Percentiles rank a stretch among this genome's conserved stretches.
These are phyloP conservation scores for Myriosclerotinia curreyana DNA, from an alignment of 2,329 filamentous ascomycete genomes.

Conservation along the genomic window DNA sequence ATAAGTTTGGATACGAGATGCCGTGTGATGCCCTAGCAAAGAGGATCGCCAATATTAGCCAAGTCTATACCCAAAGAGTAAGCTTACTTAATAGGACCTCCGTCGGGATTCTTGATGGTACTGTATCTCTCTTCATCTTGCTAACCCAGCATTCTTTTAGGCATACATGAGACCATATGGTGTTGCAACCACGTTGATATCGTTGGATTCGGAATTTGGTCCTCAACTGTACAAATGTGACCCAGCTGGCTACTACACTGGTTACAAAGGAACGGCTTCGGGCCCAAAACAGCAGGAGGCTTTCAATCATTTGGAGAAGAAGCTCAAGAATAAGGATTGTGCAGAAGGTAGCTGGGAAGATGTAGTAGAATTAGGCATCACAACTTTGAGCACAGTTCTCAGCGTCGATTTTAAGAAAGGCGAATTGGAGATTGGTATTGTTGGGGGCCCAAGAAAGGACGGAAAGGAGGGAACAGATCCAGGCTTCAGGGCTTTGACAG, in stretches of 20 bases:
- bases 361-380: slow-evolving; percentile 94
- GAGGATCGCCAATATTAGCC: slow-evolving; percentile 96
- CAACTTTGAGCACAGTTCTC: slow-evolving; percentile 89
- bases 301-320: slow-evolving; percentile 98
- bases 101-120: slow-evolving; percentile 36
- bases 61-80: slow-evolving; percentile 97
- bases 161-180: slow-evolving; percentile 98
- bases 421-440: slow-evolving; percentile 96
- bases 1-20: slow-evolving; percentile 99
- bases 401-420: slow-evolving; percentile 99
- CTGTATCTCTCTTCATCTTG: slow-evolving; percentile 23
- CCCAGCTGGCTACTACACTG: slow-evolving; percentile 94
- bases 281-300: slow-evolving; percentile 99
- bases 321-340: slow-evolving; percentile 97
- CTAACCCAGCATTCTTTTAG: slow-evolving; percentile 43
- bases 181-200: slow-evolving; percentile 92
- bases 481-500: slow-evolving; percentile 82
- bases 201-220: slow-evolving; percentile 85
- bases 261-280: slow-evolving; percentile 96
- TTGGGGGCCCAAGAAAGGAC: slow-evolving; percentile 79
- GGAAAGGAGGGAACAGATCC: slow-evolving; percentile 78
- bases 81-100: slow-evolving; percentile 39
- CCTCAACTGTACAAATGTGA: slow-evolving; percentile 98
- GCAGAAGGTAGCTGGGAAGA: slow-evolving; percentile 95
- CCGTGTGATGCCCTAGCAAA: slow-evolving; percentile 95